Evolutionary conservation across 1,284 basidiomycete genomes (phyloP), one percentile per base, ranked within the genome.

Genomic region (Caloboletus firmus): DNA sequence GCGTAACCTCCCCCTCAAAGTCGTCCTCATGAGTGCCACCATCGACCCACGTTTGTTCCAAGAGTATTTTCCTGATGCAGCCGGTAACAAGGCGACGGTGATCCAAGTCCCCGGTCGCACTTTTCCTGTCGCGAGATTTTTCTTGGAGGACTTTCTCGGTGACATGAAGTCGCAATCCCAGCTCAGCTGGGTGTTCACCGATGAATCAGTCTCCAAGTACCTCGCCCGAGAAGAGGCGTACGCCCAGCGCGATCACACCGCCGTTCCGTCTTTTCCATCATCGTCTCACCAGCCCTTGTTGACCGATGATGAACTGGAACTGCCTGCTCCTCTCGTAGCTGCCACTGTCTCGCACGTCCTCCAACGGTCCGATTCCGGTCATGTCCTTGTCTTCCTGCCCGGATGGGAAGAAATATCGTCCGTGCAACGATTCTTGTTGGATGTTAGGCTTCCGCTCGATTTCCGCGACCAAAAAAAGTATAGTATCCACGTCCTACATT

Each of bases 21-120:
- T 98, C 59, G 76, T 98, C 41, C 82, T 98, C 52, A 98, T 98
- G 95, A 96, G 93, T 64, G 95, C 95, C 3, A 98, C 95, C 32
- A 93, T 98, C 70, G 91, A 98, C 65, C 89, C 95, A 2, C 83
- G 82, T 0, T 80, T 97, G 31, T 98, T 98, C 81, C 88, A 90
- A 67, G 75, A 79, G 11, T 98, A 98, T 76, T 98, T 98, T 77
- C 74, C 80, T 11, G 83, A 88, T 64, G 75, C 81, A 32, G 59
- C 73, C 1, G 85, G 86, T 20, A 71, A 76, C 13, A 85, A 83
- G 1, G 90, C 93, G 0, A 82, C 82, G 34, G 85, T 95, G 20
- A 82, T 94, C 49, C 89, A 94, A 58, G 79, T 98, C 26, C 93
- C 95, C n/a, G 95, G 95, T 45, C 87, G 95, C 30, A 91, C 93